A percentile compares a stretch with the other conserved stretches of the same genome.
Conservation (phyloP, 2,329 filamentous ascomycete genomes). For the Verticillium longisporum region DNA sequence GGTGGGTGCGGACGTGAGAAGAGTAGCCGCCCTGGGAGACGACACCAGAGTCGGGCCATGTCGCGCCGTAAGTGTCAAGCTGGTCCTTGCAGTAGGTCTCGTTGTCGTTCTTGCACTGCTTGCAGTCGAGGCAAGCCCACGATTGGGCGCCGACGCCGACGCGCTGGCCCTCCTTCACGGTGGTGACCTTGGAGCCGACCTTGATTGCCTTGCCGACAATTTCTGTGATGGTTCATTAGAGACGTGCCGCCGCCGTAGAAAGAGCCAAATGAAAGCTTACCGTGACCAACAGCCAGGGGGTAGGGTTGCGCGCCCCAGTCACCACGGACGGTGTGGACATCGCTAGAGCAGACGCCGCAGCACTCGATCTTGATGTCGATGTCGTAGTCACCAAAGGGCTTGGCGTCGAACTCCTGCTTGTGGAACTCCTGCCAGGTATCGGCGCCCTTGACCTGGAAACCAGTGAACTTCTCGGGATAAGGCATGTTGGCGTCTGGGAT, state of each 20-base stretch:
- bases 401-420: slow-evolving; percentile 64
- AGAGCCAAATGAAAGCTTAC: slow-evolving; percentile 23
- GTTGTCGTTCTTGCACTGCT: slow-evolving; percentile 30
- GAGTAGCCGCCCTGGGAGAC: slow-evolving; percentile 54
- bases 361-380: slow-evolving; percentile 67
- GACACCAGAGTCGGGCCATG: slow-evolving; percentile 40
- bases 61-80: slow-evolving; percentile 42
- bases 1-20: slow-evolving; percentile 58
- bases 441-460: slow-evolving; percentile 51
- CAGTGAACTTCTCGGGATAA: slow-evolving; percentile 53
- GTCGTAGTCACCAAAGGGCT: slow-evolving; percentile 64
- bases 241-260: background rate
- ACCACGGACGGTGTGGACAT: slow-evolving; percentile 50
- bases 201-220: slow-evolving; percentile 37
- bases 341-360: slow-evolving; percentile 57
- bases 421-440: slow-evolving; percentile 53
- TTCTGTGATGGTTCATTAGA: slow-evolving; percentile 17
- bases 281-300: slow-evolving; percentile 46
- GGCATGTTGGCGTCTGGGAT: slow-evolving; percentile 31
- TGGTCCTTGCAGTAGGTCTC: slow-evolving; percentile 30
- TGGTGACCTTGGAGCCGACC: slow-evolving; percentile 33
- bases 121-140: slow-evolving; percentile 38
- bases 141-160: slow-evolving; percentile 52
- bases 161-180: slow-evolving; percentile 48
- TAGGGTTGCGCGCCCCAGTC: slow-evolving; percentile 48